Conservation (phyloP, 371 early-diverging fungal genomes). For the Mucor circinelloides region DNA sequence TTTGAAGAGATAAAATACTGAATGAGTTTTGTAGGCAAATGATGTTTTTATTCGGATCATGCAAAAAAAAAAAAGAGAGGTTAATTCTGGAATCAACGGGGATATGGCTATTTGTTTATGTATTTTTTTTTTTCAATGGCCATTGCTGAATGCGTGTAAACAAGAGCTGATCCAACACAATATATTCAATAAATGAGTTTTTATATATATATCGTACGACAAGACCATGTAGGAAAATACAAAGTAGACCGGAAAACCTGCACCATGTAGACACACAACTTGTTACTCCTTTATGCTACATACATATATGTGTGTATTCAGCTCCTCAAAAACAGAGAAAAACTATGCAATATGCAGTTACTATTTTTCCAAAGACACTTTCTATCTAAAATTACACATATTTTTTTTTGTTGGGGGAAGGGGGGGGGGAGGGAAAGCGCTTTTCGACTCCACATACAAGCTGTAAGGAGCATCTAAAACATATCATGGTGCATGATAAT, state of each 20-base stretch:
- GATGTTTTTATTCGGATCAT: not conserved
- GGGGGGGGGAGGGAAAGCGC: not conserved
- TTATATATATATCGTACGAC: not conserved
- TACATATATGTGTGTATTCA: not conserved
- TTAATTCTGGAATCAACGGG: conserved; percentile 11
- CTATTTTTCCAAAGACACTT: not conserved
- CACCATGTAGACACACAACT: not conserved
- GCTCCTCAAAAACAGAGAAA: not conserved
- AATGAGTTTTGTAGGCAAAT: not conserved
- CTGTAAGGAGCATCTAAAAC: conserved; percentile 3
- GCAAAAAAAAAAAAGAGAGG: conserved; percentile 2
- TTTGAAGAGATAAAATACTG: not conserved
- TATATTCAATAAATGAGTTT: not conserved
- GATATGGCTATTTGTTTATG: not conserved
- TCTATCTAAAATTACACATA: not conserved
- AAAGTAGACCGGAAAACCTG: not conserved
- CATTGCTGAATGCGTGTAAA: not conserved
- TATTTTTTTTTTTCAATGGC: not conserved
- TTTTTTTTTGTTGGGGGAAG: not conserved
- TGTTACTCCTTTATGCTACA: not conserved
- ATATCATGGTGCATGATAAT: conserved; percentile 1
- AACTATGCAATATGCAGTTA: not conserved
- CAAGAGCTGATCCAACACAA: not conserved
- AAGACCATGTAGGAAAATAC: not conserved
- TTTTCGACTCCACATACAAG: not conserved